Percentiles rank a stretch among this genome's conserved stretches.
Evolutionary conservation across 179 eudicot genomes (phyloP).

Genomic region (Corrigiola litoralis): DNA sequence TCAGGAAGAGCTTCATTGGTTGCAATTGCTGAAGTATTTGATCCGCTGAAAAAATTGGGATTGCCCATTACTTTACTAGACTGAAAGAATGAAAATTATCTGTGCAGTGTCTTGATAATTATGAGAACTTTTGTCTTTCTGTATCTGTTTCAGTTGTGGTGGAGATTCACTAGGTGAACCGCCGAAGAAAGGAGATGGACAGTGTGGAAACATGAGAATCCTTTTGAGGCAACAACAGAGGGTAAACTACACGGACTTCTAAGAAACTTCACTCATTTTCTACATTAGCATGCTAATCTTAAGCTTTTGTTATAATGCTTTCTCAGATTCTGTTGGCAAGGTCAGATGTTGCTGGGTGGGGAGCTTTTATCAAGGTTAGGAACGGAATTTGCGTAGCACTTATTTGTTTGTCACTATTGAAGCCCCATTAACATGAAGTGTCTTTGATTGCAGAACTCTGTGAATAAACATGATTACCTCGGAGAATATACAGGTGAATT

Average conservation of each 20-base stretch:
- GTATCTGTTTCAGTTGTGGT: slow-evolving; percentile 66
- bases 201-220: slow-evolving; percentile 96
- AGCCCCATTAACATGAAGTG: slow-evolving; percentile 2
- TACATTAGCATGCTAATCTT: no score
- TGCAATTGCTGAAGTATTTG: no score
- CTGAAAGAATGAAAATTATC: no score
- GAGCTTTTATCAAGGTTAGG: slow-evolving; percentile 92
- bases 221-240: slow-evolving; percentile 86
- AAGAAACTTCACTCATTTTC: no score
- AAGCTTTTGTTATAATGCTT: neutral
- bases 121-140: neutral
- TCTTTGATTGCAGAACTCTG: slow-evolving; percentile 57
- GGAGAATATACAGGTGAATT: slow-evolving; percentile 99
- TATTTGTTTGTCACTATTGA: slow-evolving; percentile 3
- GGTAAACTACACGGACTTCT: slow-evolving; percentile 26
- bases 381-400: neutral
- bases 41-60: no score
- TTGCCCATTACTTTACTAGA: no score
- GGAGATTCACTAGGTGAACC: slow-evolving; percentile 91
- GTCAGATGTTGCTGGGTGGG: slow-evolving; percentile 98
- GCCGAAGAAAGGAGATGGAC: slow-evolving; percentile 80
- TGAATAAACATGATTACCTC: slow-evolving; percentile 89
- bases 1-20: no score
- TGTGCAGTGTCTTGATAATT: neutral
- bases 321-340: slow-evolving; percentile 78